Evolutionary conservation across 202 grass and related monocot species (phyloP), one percentile per base, ranked within the genome.

Genomic region (Eragrostis tef): DNA sequence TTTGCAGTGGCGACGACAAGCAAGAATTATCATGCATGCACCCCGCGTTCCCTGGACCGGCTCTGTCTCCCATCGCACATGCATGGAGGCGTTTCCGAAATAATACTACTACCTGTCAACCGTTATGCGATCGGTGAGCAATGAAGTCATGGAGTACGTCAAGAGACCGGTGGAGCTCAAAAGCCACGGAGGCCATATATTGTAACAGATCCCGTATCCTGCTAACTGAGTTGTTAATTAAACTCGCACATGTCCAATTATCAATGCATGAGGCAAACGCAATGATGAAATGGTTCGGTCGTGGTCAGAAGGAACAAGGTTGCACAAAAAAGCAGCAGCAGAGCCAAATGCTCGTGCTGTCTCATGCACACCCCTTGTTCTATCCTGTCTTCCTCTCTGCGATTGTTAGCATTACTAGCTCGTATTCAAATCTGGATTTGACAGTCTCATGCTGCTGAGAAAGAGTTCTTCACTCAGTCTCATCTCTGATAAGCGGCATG

Each of bases 111-210:
- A 39, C n/a, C n/a, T 39, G 34, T 39, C 34, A 39, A 39, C 34
- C 3, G 34, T 39, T 5, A 39, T 6, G 6, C 61, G 42, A n/a
- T 77, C 3, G 4, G 53, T n/a, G 16, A 19, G 51, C 43, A 15
- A 14, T 74, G 81, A 84, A 42, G 75, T 79, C 69, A 80, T 1
- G 75, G 68, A 12, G 75, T 75, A 7, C 81, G 73, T 72, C 9
- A 7, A 34, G 20, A n/a, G 20, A n/a, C 12, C 15, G 9, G 10
- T 7, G 20, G 27, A 24, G 26, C 12, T 59, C 86, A 45, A 49
- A 54, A 54, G 57, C 39, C 21, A 8, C 2, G 44, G 16, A 2
- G 47, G 9, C 11, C 71, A 19, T n/a, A 26, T 68, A 46, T 20
- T 34, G 70, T n/a, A 63, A 7, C 70, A 41, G 86, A 75, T 88